Evolutionary conservation across 306 rosid species (phyloP), one percentile per base, ranked within the genome.

Genomic region (Pterocarpus santalinus): DNA sequence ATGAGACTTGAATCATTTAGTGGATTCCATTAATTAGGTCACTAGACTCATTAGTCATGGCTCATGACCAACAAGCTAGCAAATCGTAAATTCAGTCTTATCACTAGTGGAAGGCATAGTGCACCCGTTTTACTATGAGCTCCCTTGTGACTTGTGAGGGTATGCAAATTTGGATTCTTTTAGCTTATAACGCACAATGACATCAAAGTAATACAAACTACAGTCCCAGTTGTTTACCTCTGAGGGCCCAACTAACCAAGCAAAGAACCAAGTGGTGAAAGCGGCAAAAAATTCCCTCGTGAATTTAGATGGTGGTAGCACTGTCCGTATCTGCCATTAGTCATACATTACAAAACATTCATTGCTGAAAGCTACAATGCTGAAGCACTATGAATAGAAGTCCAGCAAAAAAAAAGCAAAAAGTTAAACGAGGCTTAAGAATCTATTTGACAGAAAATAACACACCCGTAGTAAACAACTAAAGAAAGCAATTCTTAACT

Each of bases 231-330:
- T 63, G 65, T 57, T 80, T 83, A 92, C 99, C 98, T 93, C 91
- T 46, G 91, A 96, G 57, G 91, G 91, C 13, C 99, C 99, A 2
- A 96, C 88, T 53, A 96, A 78, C 99, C 99, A 96, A 73, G 92
- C 90, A 82, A 93, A 96, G 83, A 92, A 93, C 73, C 89, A 46
- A 76, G 94, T 87, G 76, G 97, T 90, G 85, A 92, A 90, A 83
- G 52, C 49, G 7, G 98, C 98, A 83, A 90, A 94, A 80, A 34
- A 77, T 81, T 96, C 92, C 85, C 98, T 87, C 41, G 95, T 64
- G 11, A 94, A 72, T 88, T 89, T 87, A n/a, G 92, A 84, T 63
- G 88, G 91, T n/a, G 97, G 97, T 10, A 90, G 51, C 84, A 84
- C 5, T 81, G 81, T 73, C 87, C 78, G 87, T 69, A 92, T 90